Evolutionary conservation across 805 yeast genomes (phyloP), one percentile per base, ranked within the genome.

Genomic region (Barnettozyma sucrosica): DNA sequence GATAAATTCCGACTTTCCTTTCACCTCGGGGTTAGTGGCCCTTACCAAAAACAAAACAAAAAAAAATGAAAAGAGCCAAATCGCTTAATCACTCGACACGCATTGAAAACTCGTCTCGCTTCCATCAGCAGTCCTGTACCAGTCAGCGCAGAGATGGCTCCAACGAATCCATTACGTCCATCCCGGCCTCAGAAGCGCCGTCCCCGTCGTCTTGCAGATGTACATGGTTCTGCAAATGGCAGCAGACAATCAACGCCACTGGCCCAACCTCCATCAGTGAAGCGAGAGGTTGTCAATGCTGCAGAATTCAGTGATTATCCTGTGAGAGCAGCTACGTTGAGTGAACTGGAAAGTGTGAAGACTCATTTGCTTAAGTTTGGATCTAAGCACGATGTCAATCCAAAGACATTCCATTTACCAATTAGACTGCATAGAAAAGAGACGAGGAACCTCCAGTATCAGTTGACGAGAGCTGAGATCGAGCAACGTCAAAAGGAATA

Each of bases 401-500:
- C 93, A 10, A 81, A 81, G 51, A 41, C 24, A 2, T 93, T 92
- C 64, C 82, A 80, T 47, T 77, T 77, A 50, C 99, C 99, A 0
- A 83, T 90, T 18, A 72, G 97, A 56, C 69, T 92, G 61, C 97
- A 90, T 64, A 76, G 98, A 56, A 90, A 92, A 62, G 98, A 92
- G 65, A 97, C 99, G 1, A 79, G 89, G 59, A 87, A 88, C 62
- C 71, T 92, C 61, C 97, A 90, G 63, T 86, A 86, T 61, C 95
- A 89, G 64, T 70, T 89, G 56, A 81, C 90, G 2, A 68, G 89
- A 57, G 80, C 83, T 49, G 93, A 86, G 61, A 76, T 85, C 55
- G 92, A 84, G 45, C 77, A 74, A 45, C 75, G 83, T 58, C 77
- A 74, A 58, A 69, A 66, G 46, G 81, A 78, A 55, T 68, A 71